Conservation (phyloP, 2,329 filamentous ascomycete genomes). For the Blastomyces parvus region DNA sequence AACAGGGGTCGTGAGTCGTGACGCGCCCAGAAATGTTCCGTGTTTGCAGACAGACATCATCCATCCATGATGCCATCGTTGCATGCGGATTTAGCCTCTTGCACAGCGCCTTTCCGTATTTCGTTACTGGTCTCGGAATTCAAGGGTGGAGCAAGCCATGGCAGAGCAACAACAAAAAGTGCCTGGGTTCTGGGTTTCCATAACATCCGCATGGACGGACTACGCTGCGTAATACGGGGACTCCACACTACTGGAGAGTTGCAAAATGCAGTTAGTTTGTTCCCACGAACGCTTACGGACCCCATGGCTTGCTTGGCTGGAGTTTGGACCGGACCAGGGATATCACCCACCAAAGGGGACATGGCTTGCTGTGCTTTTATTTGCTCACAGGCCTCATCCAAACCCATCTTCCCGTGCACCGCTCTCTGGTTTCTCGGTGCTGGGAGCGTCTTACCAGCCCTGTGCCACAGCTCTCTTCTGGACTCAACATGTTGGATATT, state of each 20-base stretch:
- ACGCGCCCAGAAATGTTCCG: conserved; percentile 5
- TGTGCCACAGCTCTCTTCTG: conserved; percentile 1
- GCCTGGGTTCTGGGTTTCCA: conserved; percentile 1
- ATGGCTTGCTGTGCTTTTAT: no score
- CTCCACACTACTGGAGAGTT: background rate
- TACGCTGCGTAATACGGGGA: conserved; percentile 8
- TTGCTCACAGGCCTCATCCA: background rate
- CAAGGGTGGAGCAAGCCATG: conserved; percentile 2
- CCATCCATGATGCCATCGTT: conserved; percentile 5
- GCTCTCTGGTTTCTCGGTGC: background rate
- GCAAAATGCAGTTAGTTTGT: background rate
- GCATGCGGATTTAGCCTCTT: conserved; percentile 3
- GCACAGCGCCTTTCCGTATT: conserved; percentile 1
- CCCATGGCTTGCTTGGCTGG: background rate
- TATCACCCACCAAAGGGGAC: background rate
- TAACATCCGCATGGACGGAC: background rate
- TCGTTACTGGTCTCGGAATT: conserved; percentile 6
- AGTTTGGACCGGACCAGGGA: background rate
- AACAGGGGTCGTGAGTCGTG: conserved; percentile 3
- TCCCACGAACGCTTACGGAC: background rate
- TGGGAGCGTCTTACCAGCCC: conserved; percentile 3
- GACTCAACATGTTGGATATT: background rate
- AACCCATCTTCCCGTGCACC: background rate
- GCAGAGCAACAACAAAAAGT: background rate
- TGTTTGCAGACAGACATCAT: conserved; percentile 8